These are phyloP conservation scores for Camelina laxa DNA, from an alignment of 345 rosid species.

Conservation along the genomic window DNA sequence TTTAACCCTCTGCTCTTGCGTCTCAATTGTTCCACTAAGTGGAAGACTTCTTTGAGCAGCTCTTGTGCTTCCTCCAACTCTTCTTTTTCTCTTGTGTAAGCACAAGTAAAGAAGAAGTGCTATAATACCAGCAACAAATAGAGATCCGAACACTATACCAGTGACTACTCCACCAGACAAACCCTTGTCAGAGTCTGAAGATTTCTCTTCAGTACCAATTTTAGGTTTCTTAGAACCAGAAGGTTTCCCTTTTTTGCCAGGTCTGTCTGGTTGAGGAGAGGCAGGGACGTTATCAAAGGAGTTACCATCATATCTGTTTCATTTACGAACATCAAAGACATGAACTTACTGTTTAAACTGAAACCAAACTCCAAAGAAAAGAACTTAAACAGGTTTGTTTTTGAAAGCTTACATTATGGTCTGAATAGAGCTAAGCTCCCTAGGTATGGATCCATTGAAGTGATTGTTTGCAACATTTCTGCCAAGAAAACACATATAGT, in stretches of 20 bases:
- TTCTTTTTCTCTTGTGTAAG: constrained; percentile 52
- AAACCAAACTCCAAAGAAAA: constrained; percentile 7
- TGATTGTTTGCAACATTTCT: constrained; percentile 93
- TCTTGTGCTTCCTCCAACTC: constrained; percentile 50
- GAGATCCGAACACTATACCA: constrained; percentile 70
- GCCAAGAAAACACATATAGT: constrained; percentile 40
- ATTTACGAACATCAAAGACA: constrained; percentile 32
- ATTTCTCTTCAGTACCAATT: constrained; percentile 42
- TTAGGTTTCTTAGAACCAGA: constrained; percentile 52
- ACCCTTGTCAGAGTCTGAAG: constrained; percentile 59
- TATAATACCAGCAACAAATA: constrained; percentile 55
- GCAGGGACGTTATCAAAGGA: constrained; percentile 85
- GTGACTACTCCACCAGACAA: constrained; percentile 64
- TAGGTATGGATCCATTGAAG: constrained; percentile 92
- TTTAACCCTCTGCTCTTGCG: constrained; percentile 73
- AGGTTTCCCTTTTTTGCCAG: constrained; percentile 51
- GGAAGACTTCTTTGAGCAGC: constrained; percentile 58
- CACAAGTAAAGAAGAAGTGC: constrained; percentile 60
- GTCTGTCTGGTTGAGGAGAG: constrained; percentile 70
- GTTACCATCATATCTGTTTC: constrained; percentile 82
- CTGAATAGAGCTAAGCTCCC: constrained; percentile 65
- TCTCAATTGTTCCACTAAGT: constrained; percentile 48
- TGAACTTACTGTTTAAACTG: constrained; percentile 7
- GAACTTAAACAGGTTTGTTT: constrained; percentile 1
- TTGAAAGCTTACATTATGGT: constrained; percentile 70